These are phyloP conservation scores for Melastoma candidum DNA, from an alignment of 441 rosid genomes.

Conservation along the genomic window DNA sequence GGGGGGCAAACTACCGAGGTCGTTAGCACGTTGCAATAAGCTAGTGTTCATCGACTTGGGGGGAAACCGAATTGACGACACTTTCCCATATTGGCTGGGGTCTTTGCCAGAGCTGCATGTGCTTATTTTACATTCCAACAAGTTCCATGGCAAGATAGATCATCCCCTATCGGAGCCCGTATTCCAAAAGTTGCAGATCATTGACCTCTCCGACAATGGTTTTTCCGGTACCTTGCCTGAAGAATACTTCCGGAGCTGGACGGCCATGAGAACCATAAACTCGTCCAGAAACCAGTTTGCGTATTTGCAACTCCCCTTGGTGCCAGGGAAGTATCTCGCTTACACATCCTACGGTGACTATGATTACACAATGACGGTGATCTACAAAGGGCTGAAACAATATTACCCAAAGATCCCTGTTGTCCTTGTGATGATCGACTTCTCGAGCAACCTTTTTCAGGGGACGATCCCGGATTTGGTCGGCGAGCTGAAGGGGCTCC, in stretches of 20 bases:
- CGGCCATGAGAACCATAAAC: slow-evolving; percentile 1
- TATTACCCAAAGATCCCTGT: background rate
- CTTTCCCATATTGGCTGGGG: slow-evolving; percentile 13
- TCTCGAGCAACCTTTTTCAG: slow-evolving; percentile 1
- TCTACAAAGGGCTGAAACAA: background rate
- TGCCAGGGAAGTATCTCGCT: too few relatives aligned
- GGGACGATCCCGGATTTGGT: slow-evolving; percentile 1
- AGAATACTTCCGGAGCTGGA: slow-evolving; percentile 2
- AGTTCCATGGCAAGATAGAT: background rate
- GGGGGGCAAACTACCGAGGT: slow-evolving; percentile 9
- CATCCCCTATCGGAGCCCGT: background rate
- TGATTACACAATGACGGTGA: background rate
- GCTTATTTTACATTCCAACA: slow-evolving; percentile 8
- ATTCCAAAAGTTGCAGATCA: slow-evolving; percentile 4
- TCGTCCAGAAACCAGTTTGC: background rate
- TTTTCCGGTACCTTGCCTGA: slow-evolving; percentile 5
- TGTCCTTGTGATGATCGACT: background rate
- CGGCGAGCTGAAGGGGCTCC: background rate
- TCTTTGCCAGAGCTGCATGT: background rate
- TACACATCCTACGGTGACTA: background rate
- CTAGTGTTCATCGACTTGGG: slow-evolving; percentile 6
- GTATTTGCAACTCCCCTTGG: background rate
- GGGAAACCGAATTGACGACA: background rate
- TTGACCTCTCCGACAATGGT: slow-evolving; percentile 3
- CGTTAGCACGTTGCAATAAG: background rate